Evolutionary conservation across 2,329 filamentous ascomycete species (phyloP).

Genomic region (Aspergillus persii): DNA sequence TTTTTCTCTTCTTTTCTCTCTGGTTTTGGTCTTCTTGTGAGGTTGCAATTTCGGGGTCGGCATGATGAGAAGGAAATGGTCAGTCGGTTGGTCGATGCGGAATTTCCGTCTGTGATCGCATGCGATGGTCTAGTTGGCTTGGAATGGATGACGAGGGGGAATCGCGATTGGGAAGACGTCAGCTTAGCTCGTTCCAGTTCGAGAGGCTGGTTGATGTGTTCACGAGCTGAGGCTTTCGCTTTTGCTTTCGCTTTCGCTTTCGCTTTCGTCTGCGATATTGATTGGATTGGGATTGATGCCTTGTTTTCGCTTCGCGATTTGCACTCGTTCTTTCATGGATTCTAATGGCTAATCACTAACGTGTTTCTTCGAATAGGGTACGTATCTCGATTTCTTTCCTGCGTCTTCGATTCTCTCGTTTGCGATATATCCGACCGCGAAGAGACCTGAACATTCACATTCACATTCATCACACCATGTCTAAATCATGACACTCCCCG

Average conservation of each 20-base stretch:
- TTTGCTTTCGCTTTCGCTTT: background rate
- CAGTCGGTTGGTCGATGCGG: background rate
- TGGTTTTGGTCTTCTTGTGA: constrained; percentile 3
- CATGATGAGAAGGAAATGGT: background rate
- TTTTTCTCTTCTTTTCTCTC: constrained; percentile 12
- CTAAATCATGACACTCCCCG: too few species aligned
- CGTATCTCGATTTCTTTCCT: constrained; percentile 4
- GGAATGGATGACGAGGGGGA: background rate
- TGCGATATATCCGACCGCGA: background rate
- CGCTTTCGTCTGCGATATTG: too few species aligned
- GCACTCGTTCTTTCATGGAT: background rate
- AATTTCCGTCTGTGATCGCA: background rate
- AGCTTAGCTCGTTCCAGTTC: background rate
- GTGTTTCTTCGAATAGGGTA: constrained; percentile 6
- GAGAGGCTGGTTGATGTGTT: background rate
- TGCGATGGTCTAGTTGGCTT: background rate
- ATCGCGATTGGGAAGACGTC: background rate
- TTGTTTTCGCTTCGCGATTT: background rate
- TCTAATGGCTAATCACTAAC: background rate
- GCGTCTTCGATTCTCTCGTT: background rate
- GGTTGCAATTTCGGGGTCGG: background rate
- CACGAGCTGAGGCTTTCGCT: background rate
- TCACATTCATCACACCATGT: too few species aligned
- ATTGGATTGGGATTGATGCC: background rate
- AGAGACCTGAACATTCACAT: background rate